Evolutionary conservation across 306 rosid species (phyloP).

Genomic region (Quercus rubra): DNA sequence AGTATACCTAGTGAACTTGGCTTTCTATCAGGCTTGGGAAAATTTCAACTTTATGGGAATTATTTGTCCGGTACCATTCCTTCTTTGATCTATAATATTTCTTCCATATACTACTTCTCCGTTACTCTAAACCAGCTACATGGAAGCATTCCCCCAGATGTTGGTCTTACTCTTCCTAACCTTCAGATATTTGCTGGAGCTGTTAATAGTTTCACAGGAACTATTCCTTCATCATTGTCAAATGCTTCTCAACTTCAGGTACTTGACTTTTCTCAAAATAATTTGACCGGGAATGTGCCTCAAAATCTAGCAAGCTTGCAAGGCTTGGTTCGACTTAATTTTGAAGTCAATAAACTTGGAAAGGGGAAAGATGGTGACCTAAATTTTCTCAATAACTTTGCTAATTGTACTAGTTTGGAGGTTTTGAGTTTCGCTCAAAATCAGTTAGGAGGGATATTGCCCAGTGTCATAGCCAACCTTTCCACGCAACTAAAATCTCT

Average conservation of each 20-base stretch:
- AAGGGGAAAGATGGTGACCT: conserved; percentile 23
- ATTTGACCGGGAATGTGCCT: conserved; percentile 37
- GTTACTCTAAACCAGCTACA: conserved; percentile 35
- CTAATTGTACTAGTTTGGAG: conserved; percentile 25
- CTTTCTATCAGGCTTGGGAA: conserved; percentile 20
- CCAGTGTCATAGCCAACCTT: conserved; percentile 23
- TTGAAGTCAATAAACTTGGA: conserved; percentile 31
- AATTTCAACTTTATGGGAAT: too few species aligned
- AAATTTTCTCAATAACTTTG: conserved; percentile 25
- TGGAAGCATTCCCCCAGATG: conserved; percentile 42
- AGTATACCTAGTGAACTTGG: conserved; percentile 37
- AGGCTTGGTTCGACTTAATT: conserved; percentile 25
- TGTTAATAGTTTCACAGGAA: conserved; percentile 36
- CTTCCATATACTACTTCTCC: conserved; percentile 28
- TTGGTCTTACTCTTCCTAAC: conserved; percentile 46
- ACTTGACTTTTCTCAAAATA: conserved; percentile 40
- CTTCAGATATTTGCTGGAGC: conserved; percentile 36
- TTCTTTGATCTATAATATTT: not conserved
- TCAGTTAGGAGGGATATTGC: conserved; percentile 34
- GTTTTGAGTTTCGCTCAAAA: conserved; percentile 16
- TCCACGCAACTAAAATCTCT: conserved; percentile 23
- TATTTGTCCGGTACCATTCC: too few species aligned
- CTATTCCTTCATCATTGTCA: conserved; percentile 42
- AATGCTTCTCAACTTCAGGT: conserved; percentile 41
- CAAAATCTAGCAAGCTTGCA: conserved; percentile 31